These are phyloP conservation scores for Steccherinum ochraceum DNA, from an alignment of 768 basidiomycete species.

Conservation along the genomic window DNA sequence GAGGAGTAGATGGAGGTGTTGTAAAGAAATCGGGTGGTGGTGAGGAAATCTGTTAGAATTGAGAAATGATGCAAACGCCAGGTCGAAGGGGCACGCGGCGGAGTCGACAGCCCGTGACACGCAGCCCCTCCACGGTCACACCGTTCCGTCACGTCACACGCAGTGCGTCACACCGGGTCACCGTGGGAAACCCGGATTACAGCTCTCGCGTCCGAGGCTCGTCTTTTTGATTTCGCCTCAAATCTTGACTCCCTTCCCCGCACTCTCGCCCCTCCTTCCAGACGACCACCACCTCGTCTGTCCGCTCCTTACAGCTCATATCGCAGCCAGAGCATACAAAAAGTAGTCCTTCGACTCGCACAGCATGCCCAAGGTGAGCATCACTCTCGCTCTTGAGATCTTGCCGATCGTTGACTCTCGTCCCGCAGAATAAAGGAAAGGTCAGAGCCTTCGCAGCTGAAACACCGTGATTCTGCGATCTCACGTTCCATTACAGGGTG, in stretches of 20 bases:
- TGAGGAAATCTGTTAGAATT: slow-evolving; percentile 11
- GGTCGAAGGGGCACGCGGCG: background rate
- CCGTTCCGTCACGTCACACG: background rate
- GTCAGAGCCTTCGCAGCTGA: slow-evolving; percentile 24
- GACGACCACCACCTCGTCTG: background rate
- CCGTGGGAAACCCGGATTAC: background rate
- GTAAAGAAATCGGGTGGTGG: background rate
- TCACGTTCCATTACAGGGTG: slow-evolving; percentile 55
- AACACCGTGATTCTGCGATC: background rate
- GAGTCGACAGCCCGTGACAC: slow-evolving; percentile 8
- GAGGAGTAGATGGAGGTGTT: slow-evolving; percentile 2
- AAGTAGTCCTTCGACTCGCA: background rate
- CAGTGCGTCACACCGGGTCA: background rate
- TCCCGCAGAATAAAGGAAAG: slow-evolving; percentile 67
- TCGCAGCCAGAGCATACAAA: background rate
- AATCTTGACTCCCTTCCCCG: background rate
- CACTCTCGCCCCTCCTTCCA: background rate
- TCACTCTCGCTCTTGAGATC: slow-evolving; percentile 7
- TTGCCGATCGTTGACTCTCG: slow-evolving; percentile 14
- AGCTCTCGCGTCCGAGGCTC: background rate
- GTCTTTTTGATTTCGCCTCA: background rate
- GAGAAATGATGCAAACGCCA: slow-evolving; percentile 20
- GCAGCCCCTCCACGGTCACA: slow-evolving; percentile 4
- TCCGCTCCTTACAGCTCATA: background rate
- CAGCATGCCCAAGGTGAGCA: slow-evolving; percentile 46